Percentiles rank a stretch among this genome's conserved stretches.
Conservation (phyloP, 2,329 filamentous ascomycete species). For the Calcarisporium arbuscula region DNA sequence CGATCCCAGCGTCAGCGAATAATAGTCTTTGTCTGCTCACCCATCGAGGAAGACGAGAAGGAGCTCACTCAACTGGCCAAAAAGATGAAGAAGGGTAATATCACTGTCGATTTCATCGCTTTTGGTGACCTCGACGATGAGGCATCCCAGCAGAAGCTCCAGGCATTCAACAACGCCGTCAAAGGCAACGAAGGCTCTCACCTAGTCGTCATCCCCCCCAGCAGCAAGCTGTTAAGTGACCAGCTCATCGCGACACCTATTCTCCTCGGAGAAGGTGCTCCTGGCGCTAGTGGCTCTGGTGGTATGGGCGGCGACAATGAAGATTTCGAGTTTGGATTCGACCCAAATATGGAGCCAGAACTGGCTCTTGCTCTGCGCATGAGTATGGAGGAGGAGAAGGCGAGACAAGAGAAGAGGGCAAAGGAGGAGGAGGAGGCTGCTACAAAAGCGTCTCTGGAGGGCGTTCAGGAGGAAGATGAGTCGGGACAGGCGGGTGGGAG, state of each 20-base stretch:
- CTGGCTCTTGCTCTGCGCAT: slow-evolving; percentile 89
- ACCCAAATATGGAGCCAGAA: slow-evolving; percentile 87
- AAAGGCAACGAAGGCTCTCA: slow-evolving; percentile 89
- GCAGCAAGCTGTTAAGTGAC: slow-evolving; percentile 87
- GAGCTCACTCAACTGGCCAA: slow-evolving; percentile 83
- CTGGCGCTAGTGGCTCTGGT: slow-evolving; percentile 46
- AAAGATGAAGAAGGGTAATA: slow-evolving; percentile 98
- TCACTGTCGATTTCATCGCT: slow-evolving; percentile 87
- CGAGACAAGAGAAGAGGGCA: slow-evolving; percentile 79
- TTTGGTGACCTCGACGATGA: slow-evolving; percentile 93
- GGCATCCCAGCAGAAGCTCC: slow-evolving; percentile 82
- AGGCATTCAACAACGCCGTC: slow-evolving; percentile 88
- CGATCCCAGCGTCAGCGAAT: slow-evolving; percentile 95
- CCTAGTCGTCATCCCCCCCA: slow-evolving; percentile 83
- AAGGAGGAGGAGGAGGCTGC: slow-evolving; percentile 67
- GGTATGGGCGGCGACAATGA: slow-evolving; percentile 57
- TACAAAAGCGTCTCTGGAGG: slow-evolving; percentile 70
- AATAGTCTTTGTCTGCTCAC: slow-evolving; percentile 93
- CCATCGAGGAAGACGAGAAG: slow-evolving; percentile 84
- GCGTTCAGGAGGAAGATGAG: slow-evolving; percentile 75
- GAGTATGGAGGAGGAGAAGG: slow-evolving; percentile 98
- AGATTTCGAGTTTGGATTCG: slow-evolving; percentile 72
- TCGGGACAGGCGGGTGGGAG: slow-evolving; percentile 43
- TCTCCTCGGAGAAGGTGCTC: slow-evolving; percentile 71
- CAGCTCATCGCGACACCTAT: slow-evolving; percentile 86